These are phyloP conservation scores for Fallopia convolvulus DNA, from an alignment of 148 eudicot genomes.

Conservation along the genomic window DNA sequence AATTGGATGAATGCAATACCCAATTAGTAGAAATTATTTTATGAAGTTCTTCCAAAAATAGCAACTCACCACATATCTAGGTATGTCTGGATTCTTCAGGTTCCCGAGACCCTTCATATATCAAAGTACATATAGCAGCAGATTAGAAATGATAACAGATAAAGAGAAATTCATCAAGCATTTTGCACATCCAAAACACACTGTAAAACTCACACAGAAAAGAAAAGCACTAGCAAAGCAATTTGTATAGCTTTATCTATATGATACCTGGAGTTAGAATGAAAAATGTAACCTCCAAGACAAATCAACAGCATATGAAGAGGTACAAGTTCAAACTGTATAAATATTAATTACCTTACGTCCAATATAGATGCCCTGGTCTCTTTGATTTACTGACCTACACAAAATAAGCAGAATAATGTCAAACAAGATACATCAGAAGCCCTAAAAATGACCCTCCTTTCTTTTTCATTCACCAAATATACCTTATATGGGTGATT, in stretches of 20 bases:
- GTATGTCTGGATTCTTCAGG: constrained; percentile 44
- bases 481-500: neutral
- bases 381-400: constrained; percentile 45
- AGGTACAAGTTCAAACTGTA: neutral
- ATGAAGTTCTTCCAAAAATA: neutral
- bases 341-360: constrained; percentile 25
- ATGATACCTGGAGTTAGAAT: neutral
- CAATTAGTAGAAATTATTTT: neutral
- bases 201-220: neutral
- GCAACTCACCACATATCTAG: constrained; percentile 56
- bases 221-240: neutral
- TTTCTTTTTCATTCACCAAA: neutral
- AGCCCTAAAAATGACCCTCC: neutral
- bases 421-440: neutral
- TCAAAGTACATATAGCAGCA: neutral
- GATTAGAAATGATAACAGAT: neutral
- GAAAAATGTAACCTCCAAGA: neutral
- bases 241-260: neutral
- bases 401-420: constrained; percentile 4
- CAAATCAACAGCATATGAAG: neutral
- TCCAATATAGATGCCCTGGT: constrained; percentile 17
- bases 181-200: neutral
- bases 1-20: neutral
- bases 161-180: neutral
- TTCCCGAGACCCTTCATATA: constrained; percentile 44